Base-by-base conservation (phyloP, 805 yeast species). In the Metschnikowia lochheadii region DNA sequence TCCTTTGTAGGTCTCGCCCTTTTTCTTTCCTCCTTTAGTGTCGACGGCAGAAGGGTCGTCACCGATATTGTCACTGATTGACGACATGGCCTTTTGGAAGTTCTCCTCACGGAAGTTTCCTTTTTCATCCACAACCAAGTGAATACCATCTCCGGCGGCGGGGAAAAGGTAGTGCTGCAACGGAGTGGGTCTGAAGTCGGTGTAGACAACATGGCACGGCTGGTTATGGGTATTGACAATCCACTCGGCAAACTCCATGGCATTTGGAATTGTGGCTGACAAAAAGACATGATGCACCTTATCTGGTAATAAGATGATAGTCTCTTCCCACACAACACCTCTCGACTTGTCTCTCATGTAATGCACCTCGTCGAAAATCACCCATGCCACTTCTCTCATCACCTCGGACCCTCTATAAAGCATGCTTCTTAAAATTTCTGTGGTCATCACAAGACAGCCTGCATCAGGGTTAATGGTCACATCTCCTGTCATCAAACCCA, bases 321-420 rank as follows among this genome's bases (percentile, higher is more conserved):
- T 92, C 69, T 94, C 99, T 72, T 94, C 99, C 99, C 99, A 94
- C 34, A 94, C 99, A 48, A 94, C 99, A 67, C 99, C 99, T 72
- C 99, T 83, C 58, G 90, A 94, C 60, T 89, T 86, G 67, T 94
- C 99, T 72, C 97, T 84, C 95, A 94, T 94, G 70, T 94, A 94
- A 72, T 94, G 99, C 42, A 94, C 97, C 67, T 94, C 99, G 69
- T 94, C 99, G 58, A 94, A 94, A 37, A 94, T 84, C 46, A 94
- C 99, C 96, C 97, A 94, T 0, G 97, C 97, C 39, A 94, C 98
- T 76, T 94, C 99, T 68, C 99, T 81, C 92, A 94, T 91, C 43
- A 95, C 85, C 67, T 94, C 99, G 13, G 97, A 89, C 55, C 99
- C 99, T 67, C 98, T 79, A 67, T 94, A 94, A 40, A 94, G 78